These are phyloP conservation scores for Coniochaeta hoffmannii DNA, from an alignment of 2,329 filamentous ascomycete species.

Conservation along the genomic window DNA sequence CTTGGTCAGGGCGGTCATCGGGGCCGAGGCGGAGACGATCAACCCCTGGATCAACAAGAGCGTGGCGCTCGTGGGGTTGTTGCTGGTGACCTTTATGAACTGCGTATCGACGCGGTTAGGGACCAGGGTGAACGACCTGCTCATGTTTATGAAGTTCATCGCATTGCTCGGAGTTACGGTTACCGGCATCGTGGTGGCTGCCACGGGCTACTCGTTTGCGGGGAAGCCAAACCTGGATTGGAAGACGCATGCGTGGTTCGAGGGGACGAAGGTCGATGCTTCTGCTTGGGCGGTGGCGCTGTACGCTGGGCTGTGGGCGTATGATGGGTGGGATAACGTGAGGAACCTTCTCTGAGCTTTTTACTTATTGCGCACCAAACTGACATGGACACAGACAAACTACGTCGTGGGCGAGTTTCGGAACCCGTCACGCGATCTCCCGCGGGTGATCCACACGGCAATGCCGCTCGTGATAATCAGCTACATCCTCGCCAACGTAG, in stretches of 20 bases:
- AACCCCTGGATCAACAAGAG: conserved; percentile 87
- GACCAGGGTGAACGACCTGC: conserved; percentile 78
- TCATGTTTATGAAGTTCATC: conserved; percentile 97
- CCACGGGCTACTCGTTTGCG: conserved; percentile 73
- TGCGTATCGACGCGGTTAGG: conserved; percentile 85
- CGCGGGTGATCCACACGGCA: conserved; percentile 90
- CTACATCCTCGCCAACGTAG: conserved; percentile 85
- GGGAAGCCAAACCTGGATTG: conserved; percentile 74
- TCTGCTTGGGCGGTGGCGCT: conserved; percentile 89
- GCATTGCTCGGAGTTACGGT: conserved; percentile 81
- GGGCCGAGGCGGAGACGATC: conserved; percentile 73
- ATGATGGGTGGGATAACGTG: conserved; percentile 98
- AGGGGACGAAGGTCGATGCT: conserved; percentile 69
- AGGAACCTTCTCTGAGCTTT: conserved; percentile 28
- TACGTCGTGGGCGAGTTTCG: conserved; percentile 97
- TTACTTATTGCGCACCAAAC: conserved; percentile 5
- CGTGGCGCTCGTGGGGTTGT: conserved; percentile 70
- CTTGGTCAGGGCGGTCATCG: conserved; percentile 78
- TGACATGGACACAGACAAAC: conserved; percentile 60
- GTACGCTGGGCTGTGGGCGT: conserved; percentile 95
- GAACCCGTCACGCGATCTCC: conserved; percentile 82
- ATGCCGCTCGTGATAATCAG: conserved; percentile 89
- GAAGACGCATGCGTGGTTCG: conserved; percentile 85
- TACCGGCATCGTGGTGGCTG: conserved; percentile 80
- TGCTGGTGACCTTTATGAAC: conserved; percentile 76